Evolutionary conservation across 805 yeast species (phyloP).

Genomic region (Starmera dryadoides): DNA sequence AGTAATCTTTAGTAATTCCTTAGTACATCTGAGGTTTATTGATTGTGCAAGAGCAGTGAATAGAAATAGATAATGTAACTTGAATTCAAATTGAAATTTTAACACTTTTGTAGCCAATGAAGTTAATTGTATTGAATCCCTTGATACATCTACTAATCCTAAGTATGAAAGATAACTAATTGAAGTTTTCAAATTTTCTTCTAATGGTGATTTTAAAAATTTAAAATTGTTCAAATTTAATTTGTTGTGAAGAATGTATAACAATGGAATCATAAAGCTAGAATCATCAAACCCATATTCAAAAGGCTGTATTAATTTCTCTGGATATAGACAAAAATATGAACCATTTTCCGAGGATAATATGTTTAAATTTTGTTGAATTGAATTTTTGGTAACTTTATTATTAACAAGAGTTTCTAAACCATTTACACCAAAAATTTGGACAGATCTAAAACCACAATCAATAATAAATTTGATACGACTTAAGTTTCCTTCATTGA

Average conservation of each 20-base stretch:
- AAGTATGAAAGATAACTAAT: slow-evolving; percentile 1
- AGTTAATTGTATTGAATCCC: neutral
- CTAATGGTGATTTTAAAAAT: slow-evolving; percentile 1
- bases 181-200: neutral
- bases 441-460: neutral
- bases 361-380: neutral
- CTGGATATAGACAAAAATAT: neutral
- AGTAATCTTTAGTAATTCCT: slow-evolving; percentile 2
- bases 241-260: slow-evolving; percentile 1
- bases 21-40: neutral
- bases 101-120: neutral
- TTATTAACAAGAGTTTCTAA: neutral
- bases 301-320: neutral
- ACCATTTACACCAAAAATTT: neutral
- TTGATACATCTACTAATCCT: neutral
- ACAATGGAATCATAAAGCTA: neutral
- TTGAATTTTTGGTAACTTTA: neutral
- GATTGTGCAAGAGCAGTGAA: slow-evolving; percentile 1
- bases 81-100: slow-evolving; percentile 1
- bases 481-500: neutral
- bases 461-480: neutral
- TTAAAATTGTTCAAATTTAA: neutral
- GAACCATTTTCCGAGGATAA: neutral
- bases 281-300: neutral
- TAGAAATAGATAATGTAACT: neutral